Evolutionary conservation across 768 basidiomycete genomes (phyloP), one percentile per base, ranked within the genome.

Genomic region (Russula griseocarnosa): DNA sequence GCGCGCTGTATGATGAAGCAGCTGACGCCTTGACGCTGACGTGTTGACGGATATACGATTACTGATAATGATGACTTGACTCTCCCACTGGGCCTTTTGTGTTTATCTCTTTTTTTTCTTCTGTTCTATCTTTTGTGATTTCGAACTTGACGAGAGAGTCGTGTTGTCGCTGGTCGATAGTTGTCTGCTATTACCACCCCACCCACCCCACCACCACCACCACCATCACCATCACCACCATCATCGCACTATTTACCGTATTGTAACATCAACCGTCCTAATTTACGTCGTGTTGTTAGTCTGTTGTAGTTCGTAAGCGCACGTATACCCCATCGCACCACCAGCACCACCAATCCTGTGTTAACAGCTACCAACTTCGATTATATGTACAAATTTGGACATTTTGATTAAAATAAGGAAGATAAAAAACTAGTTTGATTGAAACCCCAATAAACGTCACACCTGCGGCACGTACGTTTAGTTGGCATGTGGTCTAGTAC

Each of bases 161-260:
- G 18, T 50, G 22, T 44, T 53, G 54, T 65, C 63, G 63, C 63
- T 65, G 63, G 63, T 60, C 63, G 63, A 65, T 60, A 50, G 47
- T 4, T 55, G 32, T 34, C 32, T 10, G 4, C 20, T 18, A 42
- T 42, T 16, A 42, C 18, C 32, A 10, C 32, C 32, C 32, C 11
- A 34, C 34, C 11, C 34, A n/a, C n/a, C n/a, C n/a, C n/a, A n/a
- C n/a, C n/a, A 24, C 16, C 51, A 47, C 34, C 26, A 52, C 36
- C 50, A 10, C 20, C 49, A 59, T 6, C 22, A 54, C 3, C 36
- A 36, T 5, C 36, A 36, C 8, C 36, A 36, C 34, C 34, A 34
- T 13, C 34, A 59, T 55, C 10, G 46, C 58, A 46, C 22, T 52
- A 46, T 26, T 30, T 24, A 52, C 53, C 30, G 9, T 50, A 60